Conservation (phyloP, 306 rosid genomes). For the Cucurbita pepo region DNA sequence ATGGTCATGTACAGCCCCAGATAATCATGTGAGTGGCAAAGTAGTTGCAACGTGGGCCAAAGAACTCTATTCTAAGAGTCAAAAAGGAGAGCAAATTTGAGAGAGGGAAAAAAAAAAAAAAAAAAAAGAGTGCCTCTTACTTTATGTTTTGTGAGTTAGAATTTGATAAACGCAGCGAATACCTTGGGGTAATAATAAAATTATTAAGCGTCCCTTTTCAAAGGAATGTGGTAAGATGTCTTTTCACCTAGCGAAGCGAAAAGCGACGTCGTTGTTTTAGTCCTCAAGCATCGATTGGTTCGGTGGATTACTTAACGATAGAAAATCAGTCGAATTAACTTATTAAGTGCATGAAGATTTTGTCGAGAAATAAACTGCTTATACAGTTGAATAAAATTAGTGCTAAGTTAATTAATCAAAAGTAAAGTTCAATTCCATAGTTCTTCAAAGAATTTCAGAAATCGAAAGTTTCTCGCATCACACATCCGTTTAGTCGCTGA, state of each 20-base stretch:
- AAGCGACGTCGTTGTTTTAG: background rate
- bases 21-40: background rate
- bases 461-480: background rate
- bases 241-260: background rate
- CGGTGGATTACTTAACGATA: background rate
- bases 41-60: conserved; percentile 1
- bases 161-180: background rate
- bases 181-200: background rate
- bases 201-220: background rate
- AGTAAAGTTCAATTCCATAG: background rate
- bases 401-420: background rate
- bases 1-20: background rate
- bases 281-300: background rate
- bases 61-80: background rate
- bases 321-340: background rate
- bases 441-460: background rate
- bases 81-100: background rate
- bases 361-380: background rate
- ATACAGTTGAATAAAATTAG: background rate
- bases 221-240: background rate
- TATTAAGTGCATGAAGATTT: background rate
- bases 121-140: background rate
- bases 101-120: background rate
- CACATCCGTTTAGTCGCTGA: background rate
- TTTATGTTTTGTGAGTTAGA: background rate